These are phyloP conservation scores for Kalanchoe fedtschenkoi DNA, from an alignment of 164 flowering plant species.

Conservation along the genomic window DNA sequence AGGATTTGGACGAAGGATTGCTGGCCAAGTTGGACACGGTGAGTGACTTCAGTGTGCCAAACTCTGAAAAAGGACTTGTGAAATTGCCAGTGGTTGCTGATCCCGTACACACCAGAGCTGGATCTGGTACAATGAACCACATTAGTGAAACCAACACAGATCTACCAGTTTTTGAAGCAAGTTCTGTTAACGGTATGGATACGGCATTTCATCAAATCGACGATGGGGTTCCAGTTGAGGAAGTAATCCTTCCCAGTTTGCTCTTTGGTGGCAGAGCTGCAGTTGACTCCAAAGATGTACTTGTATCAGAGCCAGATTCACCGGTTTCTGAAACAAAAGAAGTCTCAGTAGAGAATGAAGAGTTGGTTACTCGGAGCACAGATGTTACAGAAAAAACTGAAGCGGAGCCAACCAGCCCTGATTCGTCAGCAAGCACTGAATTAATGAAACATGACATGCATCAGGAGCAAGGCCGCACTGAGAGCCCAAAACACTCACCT, in stretches of 20 bases:
- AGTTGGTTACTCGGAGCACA: neutral
- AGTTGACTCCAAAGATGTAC: constrained; percentile 11
- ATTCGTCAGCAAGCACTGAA: neutral
- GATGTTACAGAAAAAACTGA: neutral
- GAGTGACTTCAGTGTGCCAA: neutral
- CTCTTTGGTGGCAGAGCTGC: constrained; percentile 1
- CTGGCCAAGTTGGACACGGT: neutral
- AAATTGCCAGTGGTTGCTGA: no score
- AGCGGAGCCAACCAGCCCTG: neutral
- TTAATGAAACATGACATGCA: neutral
- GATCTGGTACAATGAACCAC: no score
- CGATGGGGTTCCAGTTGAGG: constrained; percentile 20
- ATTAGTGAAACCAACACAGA: no score
- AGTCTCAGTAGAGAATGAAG: neutral
- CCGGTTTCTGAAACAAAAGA: constrained; percentile 19
- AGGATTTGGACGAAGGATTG: constrained; percentile 1
- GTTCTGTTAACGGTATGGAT: constrained; percentile 19
- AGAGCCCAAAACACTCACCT: neutral
- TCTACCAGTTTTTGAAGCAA: no score
- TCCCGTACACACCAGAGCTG: no score
- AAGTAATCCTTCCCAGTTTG: constrained; percentile 16
- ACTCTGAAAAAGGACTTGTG: no score
- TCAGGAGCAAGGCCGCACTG: neutral
- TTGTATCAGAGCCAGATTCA: constrained; percentile 6
- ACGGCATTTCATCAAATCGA: constrained; percentile 20